Percentiles rank a stretch among this genome's conserved stretches.
Conservation (phyloP, 106 monocot species). For the Triglochin maritima region DNA sequence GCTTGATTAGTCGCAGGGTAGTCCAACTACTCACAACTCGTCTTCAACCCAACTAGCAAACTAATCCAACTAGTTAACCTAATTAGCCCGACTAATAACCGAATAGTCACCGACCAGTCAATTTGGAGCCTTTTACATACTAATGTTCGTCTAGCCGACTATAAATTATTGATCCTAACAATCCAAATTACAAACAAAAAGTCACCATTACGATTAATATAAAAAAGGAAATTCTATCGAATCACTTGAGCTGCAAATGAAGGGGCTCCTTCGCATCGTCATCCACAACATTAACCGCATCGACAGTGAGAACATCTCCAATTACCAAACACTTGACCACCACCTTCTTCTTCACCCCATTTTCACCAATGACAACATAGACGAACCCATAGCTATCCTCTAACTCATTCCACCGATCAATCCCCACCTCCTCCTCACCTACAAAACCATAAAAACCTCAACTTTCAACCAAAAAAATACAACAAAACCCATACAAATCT, state of each 20-base stretch:
- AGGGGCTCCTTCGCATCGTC: slow-evolving; percentile 37
- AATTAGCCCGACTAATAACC: too few relatives aligned
- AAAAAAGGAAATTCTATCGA: neutral
- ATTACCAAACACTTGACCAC: slow-evolving; percentile 59
- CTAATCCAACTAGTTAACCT: too few relatives aligned
- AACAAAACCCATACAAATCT: neutral
- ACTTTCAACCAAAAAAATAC: neutral
- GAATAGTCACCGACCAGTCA: too few relatives aligned
- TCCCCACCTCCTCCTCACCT: slow-evolving; percentile 74
- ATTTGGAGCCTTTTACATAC: too few relatives aligned
- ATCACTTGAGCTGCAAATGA: slow-evolving; percentile 73
- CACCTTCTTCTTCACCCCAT: slow-evolving; percentile 37
- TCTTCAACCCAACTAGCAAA: too few relatives aligned
- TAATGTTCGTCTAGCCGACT: too few relatives aligned
- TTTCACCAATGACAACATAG: slow-evolving; percentile 39
- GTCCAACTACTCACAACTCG: too few relatives aligned
- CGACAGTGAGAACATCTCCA: slow-evolving; percentile 51
- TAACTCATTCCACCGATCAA: slow-evolving; percentile 87
- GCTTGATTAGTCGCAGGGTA: too few relatives aligned
- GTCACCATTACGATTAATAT: too few relatives aligned
- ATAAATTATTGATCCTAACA: too few relatives aligned
- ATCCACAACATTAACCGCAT: slow-evolving; percentile 35
- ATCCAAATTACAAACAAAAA: too few relatives aligned
- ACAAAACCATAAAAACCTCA: neutral
- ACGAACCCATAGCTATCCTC: slow-evolving; percentile 66